Evolutionary conservation across 164 flowering plant genomes (phyloP).

Genomic region (Macadamia tetraphylla): DNA sequence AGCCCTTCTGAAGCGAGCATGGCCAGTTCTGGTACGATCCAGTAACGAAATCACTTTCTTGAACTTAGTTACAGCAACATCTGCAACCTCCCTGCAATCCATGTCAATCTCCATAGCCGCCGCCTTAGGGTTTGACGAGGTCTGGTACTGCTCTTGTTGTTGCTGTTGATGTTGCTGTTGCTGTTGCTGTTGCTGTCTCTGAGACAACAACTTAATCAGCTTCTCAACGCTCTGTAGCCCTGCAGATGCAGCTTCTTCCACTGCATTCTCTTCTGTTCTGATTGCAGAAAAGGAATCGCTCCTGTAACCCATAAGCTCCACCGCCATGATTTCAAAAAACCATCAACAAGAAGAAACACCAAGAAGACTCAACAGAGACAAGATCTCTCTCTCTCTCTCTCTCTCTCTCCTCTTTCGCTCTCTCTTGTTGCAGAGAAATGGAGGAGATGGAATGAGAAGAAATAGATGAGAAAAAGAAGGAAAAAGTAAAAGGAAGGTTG

Average conservation of each 20-base stretch:
- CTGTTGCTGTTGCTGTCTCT: constrained; percentile 15
- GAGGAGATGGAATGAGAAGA: not conserved
- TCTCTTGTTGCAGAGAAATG: not conserved
- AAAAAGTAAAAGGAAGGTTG: not conserved
- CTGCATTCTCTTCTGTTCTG: constrained; percentile 50
- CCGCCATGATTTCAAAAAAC: constrained; percentile 48
- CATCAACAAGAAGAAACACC: not conserved
- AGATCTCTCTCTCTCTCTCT: too few relatives aligned
- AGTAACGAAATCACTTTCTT: constrained; percentile 72
- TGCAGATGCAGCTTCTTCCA: constrained; percentile 78
- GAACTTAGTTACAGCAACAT: constrained; percentile 75
- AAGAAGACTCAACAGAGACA: not conserved
- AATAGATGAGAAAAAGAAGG: not conserved
- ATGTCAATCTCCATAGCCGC: constrained; percentile 24
- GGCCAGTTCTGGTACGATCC: constrained; percentile 78
- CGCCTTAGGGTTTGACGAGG: too few relatives aligned
- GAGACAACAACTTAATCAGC: constrained; percentile 54
- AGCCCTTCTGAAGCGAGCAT: constrained; percentile 83
- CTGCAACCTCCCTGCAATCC: constrained; percentile 58
- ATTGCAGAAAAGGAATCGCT: constrained; percentile 16
- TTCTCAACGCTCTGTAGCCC: constrained; percentile 71
- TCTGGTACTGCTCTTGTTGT: not conserved
- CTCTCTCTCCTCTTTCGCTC: too few relatives aligned
- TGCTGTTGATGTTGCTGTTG: too few relatives aligned
- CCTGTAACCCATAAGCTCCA: constrained; percentile 48